Evolutionary conservation across 2,329 filamentous ascomycete genomes (phyloP), one percentile per base, ranked within the genome.

Genomic region (Pseudogymnoascus sp.): DNA sequence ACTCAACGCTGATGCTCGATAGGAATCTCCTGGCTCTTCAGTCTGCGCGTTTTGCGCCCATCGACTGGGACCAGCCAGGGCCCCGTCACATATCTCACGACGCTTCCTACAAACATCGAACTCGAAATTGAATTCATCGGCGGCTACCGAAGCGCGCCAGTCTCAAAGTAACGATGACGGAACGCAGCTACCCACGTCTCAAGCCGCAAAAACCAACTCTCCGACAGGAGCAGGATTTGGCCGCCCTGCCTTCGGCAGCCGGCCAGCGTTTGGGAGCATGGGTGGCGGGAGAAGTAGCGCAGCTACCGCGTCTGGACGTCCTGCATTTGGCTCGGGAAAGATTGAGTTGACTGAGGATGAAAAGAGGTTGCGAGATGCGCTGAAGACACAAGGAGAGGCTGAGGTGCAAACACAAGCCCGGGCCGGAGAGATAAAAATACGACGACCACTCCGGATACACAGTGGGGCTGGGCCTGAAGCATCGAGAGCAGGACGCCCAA

Each of bases 31-130:
- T 27, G 60, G 65, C 63, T 64, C 67, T 58, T 70, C 70, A 25
- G 60, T 73, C 51, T 73, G 71, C 62, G 69, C 71, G 33, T 72
- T 73, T 63, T 73, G 71, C 64, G 68, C 71, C 29, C 68, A 71
- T 68, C 66, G 69, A 61, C 63, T 72, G 44, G 69, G 69, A 61
- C 68, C 68, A 63, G 62, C 65, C 67, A 66, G 67, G 60, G 66
- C 59, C 42, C 65, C 68, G 63, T 69, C 69, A n/a, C 70, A 71
- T 65, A 63, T 69, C 60, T 67, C 71, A 64, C 68, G 71, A 13
- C 68, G 71, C 63, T 71, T 71, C 59, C 61, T 73, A 38, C 71
- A 71, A 66, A 71, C 69, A 7, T 71, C 71, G 36, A 66, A 31
- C 15, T 42, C 59, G 21, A 38, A 59, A 29, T 15, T 39, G n/a